Evolutionary conservation across 495 filamentous ascomycete species (phyloP), one percentile per base, ranked within the genome.

Genomic region (Xylaria sp.): DNA sequence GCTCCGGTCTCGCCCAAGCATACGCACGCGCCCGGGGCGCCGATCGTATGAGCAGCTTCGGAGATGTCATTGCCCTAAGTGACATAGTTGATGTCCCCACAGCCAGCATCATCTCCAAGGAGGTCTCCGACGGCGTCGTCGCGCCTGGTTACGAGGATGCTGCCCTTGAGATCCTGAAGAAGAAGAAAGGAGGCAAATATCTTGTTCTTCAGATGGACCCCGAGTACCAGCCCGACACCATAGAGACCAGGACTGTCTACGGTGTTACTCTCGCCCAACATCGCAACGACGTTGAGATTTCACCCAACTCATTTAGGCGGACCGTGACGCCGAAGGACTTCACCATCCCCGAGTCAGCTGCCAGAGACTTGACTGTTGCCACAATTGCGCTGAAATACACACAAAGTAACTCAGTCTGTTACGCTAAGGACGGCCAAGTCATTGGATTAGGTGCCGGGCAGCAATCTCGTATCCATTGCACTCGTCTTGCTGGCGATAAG

Each of bases 161-260:
- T 68, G 96, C 96, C 0, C 88, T 98, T 4, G 93, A 92, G 74
- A 96, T 99, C 73, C 86, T 99, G 71, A 93, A 90, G 83, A 97
- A 97, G 88, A 99, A 99, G 89, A 99, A 99, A 86, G 95, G 93
- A 53, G 96, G 97, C 76, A 95, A 93, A 79, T 99, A 98, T 86
- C 90, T 98, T 40, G 90, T 99, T 57, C 91, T 99, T 29, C 90
- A 98, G 85, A 97, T 99, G 82, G 94, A 99, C 74, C 90, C 91
- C 62, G 85, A 90, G 69, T 98, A 95, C 80, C 89, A 90, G 73
- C 97, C 96, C 41, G 81, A 88, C 33, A 68, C 85, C 48, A 90
- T 87, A 69, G 96, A 99, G 85, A 89, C 87, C 29, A 87, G 97
- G 72, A 94, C 93, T 15, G 90, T 97, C 61, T 98, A 93, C 81